Percentiles rank a stretch among this genome's conserved stretches.
Evolutionary conservation across 2,329 filamentous ascomycete species (phyloP).

Genomic region (Xylaria sp.): DNA sequence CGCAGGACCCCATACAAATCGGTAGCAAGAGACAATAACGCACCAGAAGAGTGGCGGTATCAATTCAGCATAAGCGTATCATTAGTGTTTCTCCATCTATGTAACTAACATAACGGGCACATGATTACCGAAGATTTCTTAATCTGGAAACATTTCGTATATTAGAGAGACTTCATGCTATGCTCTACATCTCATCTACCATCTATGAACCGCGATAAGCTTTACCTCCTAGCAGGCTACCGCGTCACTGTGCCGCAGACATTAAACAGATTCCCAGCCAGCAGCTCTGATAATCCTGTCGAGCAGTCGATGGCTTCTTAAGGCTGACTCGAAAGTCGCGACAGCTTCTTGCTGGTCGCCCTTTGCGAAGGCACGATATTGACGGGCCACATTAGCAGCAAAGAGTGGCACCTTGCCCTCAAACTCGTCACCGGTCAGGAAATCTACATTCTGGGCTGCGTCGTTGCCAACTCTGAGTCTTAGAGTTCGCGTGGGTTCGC

Average conservation of each 20-base stretch:
- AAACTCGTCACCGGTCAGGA: slow-evolving; percentile 22
- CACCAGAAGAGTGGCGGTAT: background rate
- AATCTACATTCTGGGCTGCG: slow-evolving; percentile 29
- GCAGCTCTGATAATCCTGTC: slow-evolving; percentile 44
- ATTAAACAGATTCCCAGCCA: slow-evolving; percentile 36
- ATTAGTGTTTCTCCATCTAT: no score
- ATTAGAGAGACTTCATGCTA: background rate
- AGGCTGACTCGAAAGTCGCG: slow-evolving; percentile 41
- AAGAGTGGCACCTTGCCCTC: slow-evolving; percentile 25
- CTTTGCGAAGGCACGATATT: slow-evolving; percentile 41
- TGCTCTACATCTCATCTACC: background rate
- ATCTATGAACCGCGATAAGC: background rate
- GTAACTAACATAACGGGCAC: background rate
- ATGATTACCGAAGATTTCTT: background rate
- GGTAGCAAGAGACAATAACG: background rate
- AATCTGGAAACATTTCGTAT: background rate
- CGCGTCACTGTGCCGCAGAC: background rate
- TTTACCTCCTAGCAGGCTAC: background rate
- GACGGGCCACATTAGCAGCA: slow-evolving; percentile 38
- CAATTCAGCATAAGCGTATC: background rate
- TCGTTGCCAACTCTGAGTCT: slow-evolving; percentile 36
- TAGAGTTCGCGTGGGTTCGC: slow-evolving; percentile 28
- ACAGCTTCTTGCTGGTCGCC: slow-evolving; percentile 23
- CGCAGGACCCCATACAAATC: background rate
- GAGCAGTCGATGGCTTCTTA: slow-evolving; percentile 40